Base-by-base conservation (phyloP, 352 stramenopile genomes). In the Pythium myriotylum region DNA sequence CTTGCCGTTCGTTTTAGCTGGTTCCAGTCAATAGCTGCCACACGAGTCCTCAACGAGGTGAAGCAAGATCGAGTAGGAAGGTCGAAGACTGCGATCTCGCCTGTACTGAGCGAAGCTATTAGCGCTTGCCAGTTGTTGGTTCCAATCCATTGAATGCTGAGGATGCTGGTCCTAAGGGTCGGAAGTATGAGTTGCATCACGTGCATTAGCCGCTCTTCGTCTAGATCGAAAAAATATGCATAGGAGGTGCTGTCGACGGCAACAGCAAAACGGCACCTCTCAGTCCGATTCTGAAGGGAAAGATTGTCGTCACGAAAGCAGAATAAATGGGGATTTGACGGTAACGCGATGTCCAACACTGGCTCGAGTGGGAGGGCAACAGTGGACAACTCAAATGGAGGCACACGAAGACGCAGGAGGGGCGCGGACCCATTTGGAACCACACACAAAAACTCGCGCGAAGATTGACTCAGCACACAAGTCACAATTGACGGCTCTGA, bases 1-100 rank as follows among this genome's bases (percentile, higher is more conserved):
- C 79, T 72, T 20, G 63, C 64, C 22, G 68, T 75, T 23, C 61
- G 75, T 9, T 81, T 63, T 26, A 76, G 69, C 26, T 79, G 64
- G 66, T 24, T 7, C 64, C 64, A 71, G 29, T 71, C 64, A 22
- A 63, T 26, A 10, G 33, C 72, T 73, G 55, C 74, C 2, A 89
- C 58, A 47, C 66, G 56, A 1, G 69, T 50, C 4, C 53, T 70
- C 52, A 20, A 54, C 51, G 59, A 33, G 19, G 49, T 59, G 17
- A 65, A 59, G 16, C 73, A 40, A 52, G 80, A 54, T 2, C 49
- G 50, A 8, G 59, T 75, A 9, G 79, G 78, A 2, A 89, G 62
- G 7, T 66, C 43, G 57, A 88, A 77, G 4, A 89, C 68, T 9
- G 61, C 70, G 10, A 91, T 20, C 7, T 62, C 40, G 12, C 50